Percentiles rank a stretch among this genome's conserved stretches.
Conservation (phyloP, 768 basidiomycete species). For the Pleurotus djamor region DNA sequence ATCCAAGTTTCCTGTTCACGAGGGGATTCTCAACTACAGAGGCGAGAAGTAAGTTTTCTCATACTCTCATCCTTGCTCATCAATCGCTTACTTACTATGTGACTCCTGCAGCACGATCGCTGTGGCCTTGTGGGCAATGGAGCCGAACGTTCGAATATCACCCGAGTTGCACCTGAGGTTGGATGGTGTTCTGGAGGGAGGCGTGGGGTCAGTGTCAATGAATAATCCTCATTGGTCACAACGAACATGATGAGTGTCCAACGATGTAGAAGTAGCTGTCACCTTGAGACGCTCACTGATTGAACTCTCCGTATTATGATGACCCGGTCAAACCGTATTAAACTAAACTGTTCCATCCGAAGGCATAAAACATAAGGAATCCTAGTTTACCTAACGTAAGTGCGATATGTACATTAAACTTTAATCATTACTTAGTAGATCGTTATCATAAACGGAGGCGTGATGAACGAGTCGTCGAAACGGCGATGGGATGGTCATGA, state of each 20-base stretch:
- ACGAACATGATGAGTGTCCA: background rate
- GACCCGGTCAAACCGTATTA: no score
- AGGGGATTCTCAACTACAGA: slow-evolving; percentile 73
- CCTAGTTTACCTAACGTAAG: no score
- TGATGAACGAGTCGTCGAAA: no score
- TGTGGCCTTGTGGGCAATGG: slow-evolving; percentile 72
- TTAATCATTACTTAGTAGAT: no score
- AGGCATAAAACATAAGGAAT: no score
- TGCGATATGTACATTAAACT: no score
- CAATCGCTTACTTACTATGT: background rate
- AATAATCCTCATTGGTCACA: slow-evolving; percentile 64
- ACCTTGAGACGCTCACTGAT: no score
- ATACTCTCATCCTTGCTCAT: background rate
- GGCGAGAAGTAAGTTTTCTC: slow-evolving; percentile 58
- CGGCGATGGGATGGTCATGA: no score
- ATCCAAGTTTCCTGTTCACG: slow-evolving; percentile 77
- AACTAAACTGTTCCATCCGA: no score
- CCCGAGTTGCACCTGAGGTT: slow-evolving; percentile 54
- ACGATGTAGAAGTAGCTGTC: no score
- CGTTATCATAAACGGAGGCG: no score
- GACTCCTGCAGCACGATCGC: slow-evolving; percentile 43
- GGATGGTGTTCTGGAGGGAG: slow-evolving; percentile 62
- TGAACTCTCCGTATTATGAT: no score
- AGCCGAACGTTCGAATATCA: slow-evolving; percentile 34
- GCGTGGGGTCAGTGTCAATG: slow-evolving; percentile 49